These are phyloP conservation scores for Xylariaceae sp. DNA, from an alignment of 2,329 filamentous ascomycete species.

Conservation along the genomic window DNA sequence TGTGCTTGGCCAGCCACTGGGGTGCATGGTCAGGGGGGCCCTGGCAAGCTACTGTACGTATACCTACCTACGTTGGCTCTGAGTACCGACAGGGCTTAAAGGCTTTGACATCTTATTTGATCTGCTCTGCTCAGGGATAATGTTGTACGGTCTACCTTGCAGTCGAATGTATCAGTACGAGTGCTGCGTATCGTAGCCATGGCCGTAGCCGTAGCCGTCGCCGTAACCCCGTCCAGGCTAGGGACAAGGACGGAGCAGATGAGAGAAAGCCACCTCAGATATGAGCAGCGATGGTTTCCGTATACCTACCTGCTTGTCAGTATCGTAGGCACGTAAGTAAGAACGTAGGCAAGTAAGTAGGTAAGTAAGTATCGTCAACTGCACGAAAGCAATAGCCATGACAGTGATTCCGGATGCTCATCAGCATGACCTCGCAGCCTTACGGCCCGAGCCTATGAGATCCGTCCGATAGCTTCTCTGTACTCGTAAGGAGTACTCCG, in stretches of 20 bases:
- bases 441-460: constrained; percentile 10
- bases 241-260: background rate
- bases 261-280: background rate
- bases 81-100: constrained; percentile 31
- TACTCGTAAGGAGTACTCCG: background rate
- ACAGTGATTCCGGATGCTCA: constrained; percentile 1
- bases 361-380: background rate
- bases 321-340: background rate
- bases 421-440: constrained; percentile 14
- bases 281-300: background rate
- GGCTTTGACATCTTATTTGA: constrained; percentile 26
- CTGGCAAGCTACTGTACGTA: constrained; percentile 21
- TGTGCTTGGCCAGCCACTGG: constrained; percentile 29
- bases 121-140: constrained; percentile 14
- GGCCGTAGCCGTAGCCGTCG: too few relatives aligned
- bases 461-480: constrained; percentile 1
- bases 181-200: background rate
- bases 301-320: too few relatives aligned
- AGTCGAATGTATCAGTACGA: background rate
- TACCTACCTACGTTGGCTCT: constrained; percentile 22
- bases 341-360: too few relatives aligned
- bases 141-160: constrained; percentile 13
- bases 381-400: background rate
- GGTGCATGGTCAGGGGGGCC: constrained; percentile 29
- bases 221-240: background rate